phyloP scores from a whole-genome alignment of 768 basidiomycete species.

The Rhizopogon vinicolor region DNA sequence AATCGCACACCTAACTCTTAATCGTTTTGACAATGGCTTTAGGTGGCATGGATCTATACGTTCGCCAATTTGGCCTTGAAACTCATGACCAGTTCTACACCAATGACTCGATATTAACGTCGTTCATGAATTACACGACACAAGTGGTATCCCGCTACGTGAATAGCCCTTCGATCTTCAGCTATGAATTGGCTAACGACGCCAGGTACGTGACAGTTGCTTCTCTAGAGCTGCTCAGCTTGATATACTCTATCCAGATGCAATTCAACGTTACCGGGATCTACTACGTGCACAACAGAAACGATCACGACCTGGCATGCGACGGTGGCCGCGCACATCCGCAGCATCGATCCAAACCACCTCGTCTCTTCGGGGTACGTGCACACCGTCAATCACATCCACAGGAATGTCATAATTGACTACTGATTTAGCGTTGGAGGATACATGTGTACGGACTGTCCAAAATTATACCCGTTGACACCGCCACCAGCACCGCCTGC shows the following conservation, averaged over 20 bases:
- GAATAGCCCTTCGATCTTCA: slow-evolving; percentile 47
- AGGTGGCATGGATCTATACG: slow-evolving; percentile 69
- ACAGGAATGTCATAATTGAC: slow-evolving; percentile 13
- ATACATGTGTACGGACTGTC: slow-evolving; percentile 53
- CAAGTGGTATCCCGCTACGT: slow-evolving; percentile 53
- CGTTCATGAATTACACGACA: slow-evolving; percentile 55
- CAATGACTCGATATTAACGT: slow-evolving; percentile 40
- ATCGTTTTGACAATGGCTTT: slow-evolving; percentile 6
- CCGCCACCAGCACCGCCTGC: slow-evolving; percentile 31
- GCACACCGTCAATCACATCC: neutral
- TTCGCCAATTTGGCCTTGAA: slow-evolving; percentile 38
- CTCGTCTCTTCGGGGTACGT: slow-evolving; percentile 58
- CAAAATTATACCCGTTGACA: slow-evolving; percentile 45
- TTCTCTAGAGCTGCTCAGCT: neutral
- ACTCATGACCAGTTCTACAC: slow-evolving; percentile 59
- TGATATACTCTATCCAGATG: slow-evolving; percentile 35
- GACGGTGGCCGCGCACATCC: slow-evolving; percentile 39
- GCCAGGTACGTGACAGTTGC: slow-evolving; percentile 37
- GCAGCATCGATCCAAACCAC: slow-evolving; percentile 54
- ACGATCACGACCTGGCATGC: slow-evolving; percentile 58
- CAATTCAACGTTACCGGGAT: slow-evolving; percentile 46
- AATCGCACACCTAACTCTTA: neutral
- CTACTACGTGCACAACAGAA: slow-evolving; percentile 39
- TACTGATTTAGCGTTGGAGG: slow-evolving; percentile 37
- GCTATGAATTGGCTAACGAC: slow-evolving; percentile 66